A percentile compares a stretch with the other conserved stretches of the same genome.
These are phyloP conservation scores for Phytophthora colocasiae DNA, from an alignment of 352 stramenopile species.

Conservation along the genomic window DNA sequence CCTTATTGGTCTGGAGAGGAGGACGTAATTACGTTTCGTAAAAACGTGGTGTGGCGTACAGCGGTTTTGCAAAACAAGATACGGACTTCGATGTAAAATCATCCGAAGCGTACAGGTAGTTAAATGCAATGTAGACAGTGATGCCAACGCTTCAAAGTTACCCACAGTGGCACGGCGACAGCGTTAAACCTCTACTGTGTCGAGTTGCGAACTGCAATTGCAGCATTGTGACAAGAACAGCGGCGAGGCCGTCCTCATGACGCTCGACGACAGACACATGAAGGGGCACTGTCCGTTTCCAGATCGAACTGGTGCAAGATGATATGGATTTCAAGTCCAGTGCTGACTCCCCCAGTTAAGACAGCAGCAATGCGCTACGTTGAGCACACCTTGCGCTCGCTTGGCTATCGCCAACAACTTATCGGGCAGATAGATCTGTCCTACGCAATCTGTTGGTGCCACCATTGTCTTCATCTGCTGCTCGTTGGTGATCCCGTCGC, in stretches of 20 bases:
- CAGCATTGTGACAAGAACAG: background rate
- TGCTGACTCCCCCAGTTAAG: constrained; percentile 10
- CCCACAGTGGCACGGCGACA: background rate
- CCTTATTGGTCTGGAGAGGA: constrained; percentile 16
- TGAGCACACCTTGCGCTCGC: background rate
- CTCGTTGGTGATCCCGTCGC: constrained; percentile 1
- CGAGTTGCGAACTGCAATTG: background rate
- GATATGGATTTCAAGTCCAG: constrained; percentile 27
- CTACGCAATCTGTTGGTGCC: background rate
- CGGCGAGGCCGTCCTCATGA: constrained; percentile 15
- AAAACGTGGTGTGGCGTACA: constrained; percentile 25
- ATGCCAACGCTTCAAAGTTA: background rate
- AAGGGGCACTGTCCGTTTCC: constrained; percentile 23
- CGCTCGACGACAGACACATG: constrained; percentile 6
- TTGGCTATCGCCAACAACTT: too few species aligned
- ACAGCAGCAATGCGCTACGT: background rate
- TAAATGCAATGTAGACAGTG: background rate
- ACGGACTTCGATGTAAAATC: too few species aligned
- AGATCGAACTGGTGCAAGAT: constrained; percentile 29
- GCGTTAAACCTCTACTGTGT: background rate
- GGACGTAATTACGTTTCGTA: constrained; percentile 30
- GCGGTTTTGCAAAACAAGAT: too few species aligned
- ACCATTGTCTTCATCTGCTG: background rate
- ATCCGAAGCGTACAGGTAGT: too few species aligned
- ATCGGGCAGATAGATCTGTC: too few species aligned